Conservation (phyloP, 176 grass and related monocot species). For the Aegilops longissima region DNA sequence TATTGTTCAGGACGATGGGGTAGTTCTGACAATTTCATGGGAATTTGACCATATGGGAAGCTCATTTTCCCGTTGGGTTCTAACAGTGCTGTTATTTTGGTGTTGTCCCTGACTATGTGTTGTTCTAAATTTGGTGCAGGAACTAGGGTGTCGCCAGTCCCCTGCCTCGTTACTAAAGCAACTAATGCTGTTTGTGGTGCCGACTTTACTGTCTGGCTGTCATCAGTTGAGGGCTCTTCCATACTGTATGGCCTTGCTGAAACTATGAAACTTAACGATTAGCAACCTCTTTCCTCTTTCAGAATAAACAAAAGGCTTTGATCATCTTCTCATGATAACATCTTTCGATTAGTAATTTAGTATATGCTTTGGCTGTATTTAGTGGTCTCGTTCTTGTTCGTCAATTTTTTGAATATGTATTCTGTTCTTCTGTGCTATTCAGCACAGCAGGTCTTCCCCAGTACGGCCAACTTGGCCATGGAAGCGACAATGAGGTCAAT, state of each 20-base stretch:
- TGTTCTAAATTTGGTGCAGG: constrained; percentile 54
- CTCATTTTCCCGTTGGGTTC: neutral
- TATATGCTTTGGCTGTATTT: constrained; percentile 34
- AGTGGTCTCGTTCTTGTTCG: constrained; percentile 16
- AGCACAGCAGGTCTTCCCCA: constrained; percentile 89
- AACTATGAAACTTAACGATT: constrained; percentile 9
- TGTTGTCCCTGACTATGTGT: constrained; percentile 8
- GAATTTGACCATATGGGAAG: neutral
- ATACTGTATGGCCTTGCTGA: constrained; percentile 74
- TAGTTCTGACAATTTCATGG: neutral
- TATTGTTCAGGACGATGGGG: neutral
- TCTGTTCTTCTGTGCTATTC: constrained; percentile 54
- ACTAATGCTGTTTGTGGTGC: constrained; percentile 75
- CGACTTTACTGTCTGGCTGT: constrained; percentile 95
- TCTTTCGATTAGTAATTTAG: constrained; percentile 16
- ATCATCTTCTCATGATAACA: neutral
- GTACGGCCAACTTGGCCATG: constrained; percentile 96
- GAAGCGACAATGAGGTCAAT: constrained; percentile 86
- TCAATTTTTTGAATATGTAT: constrained; percentile 39
- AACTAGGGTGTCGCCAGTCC: constrained; percentile 62
- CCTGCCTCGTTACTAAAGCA: constrained; percentile 71
- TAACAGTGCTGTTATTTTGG: constrained; percentile 12
- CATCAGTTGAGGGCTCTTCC: constrained; percentile 87
- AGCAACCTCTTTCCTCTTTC: neutral
- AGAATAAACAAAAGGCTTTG: neutral